These are phyloP conservation scores for Tagetes erecta DNA, from an alignment of 129 eudicot genomes.

Conservation along the genomic window DNA sequence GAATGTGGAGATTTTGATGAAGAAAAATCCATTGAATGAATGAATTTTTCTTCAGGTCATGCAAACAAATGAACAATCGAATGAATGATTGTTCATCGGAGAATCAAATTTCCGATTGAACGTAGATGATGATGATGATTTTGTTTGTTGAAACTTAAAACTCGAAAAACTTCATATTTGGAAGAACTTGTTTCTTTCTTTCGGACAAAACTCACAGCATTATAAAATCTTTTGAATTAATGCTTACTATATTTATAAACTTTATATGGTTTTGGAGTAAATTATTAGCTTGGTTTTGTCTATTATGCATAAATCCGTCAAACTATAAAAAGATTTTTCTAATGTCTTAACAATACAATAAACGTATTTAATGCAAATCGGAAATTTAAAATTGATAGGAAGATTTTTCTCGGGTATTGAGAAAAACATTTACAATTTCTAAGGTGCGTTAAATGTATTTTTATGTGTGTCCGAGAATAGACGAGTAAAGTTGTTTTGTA, in stretches of 20 bases:
- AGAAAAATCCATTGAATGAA: constrained; percentile 6
- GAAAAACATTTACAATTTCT: no score
- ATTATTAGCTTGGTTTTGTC: not conserved
- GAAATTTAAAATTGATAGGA: no score
- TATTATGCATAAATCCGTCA: no score
- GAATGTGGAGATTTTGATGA: not conserved
- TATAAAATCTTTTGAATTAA: not conserved
- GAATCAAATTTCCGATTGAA: not conserved
- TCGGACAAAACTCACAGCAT: not conserved
- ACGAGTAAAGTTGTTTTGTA: no score
- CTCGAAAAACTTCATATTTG: not conserved
- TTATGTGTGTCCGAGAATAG: no score
- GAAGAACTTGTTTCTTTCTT: not conserved
- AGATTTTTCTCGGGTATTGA: no score
- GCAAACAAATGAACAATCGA: not conserved
- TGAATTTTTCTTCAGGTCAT: not conserved
- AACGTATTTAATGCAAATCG: no score
- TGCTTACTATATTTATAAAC: not conserved
- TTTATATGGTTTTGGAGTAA: not conserved
- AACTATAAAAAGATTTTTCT: no score
- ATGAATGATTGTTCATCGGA: not conserved
- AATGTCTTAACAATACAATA: no score
- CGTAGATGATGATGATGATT: not conserved
- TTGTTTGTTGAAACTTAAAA: not conserved
- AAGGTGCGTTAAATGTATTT: no score